phyloP scores from a whole-genome alignment of 2,329 filamentous ascomycete genomes.

The Sporothrix variecibatus region DNA sequence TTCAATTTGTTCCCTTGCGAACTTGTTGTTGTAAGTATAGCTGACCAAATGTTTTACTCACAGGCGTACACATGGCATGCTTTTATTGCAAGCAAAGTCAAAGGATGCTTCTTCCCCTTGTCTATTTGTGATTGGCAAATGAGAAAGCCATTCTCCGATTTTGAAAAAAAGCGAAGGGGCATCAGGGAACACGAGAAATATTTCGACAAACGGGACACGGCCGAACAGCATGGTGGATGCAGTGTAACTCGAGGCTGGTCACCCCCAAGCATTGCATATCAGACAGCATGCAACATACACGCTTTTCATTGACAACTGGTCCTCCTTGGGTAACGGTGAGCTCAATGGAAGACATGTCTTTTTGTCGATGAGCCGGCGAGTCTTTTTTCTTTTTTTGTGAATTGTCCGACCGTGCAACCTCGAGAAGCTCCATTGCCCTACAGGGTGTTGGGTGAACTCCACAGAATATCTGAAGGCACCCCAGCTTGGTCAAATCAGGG shows the following conservation, averaged over 20 bases:
- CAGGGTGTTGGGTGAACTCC: neutral
- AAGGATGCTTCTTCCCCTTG: no score
- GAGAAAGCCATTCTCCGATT: no score
- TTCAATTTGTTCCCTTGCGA: neutral
- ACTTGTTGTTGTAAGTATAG: neutral
- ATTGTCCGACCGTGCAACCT: neutral
- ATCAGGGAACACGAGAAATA: neutral
- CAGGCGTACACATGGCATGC: neutral
- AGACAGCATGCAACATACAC: neutral
- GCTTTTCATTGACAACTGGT: neutral
- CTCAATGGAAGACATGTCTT: neutral
- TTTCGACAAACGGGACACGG: neutral
- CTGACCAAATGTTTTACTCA: neutral
- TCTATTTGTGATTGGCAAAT: no score
- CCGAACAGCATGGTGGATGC: conserved; percentile 7
- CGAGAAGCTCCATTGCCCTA: neutral
- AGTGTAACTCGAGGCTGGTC: conserved; percentile 12
- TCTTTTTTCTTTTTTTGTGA: neutral
- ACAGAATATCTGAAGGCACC: neutral
- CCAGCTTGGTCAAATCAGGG: neutral
- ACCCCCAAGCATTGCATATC: neutral
- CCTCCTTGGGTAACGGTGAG: neutral
- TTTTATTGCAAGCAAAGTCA: neutral
- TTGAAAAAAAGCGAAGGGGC: no score
- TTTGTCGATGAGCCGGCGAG: neutral